Evolutionary conservation across 2,329 filamentous ascomycete genomes (phyloP), one percentile per base, ranked within the genome.

Genomic region (Pseudocercospora fijiensis): DNA sequence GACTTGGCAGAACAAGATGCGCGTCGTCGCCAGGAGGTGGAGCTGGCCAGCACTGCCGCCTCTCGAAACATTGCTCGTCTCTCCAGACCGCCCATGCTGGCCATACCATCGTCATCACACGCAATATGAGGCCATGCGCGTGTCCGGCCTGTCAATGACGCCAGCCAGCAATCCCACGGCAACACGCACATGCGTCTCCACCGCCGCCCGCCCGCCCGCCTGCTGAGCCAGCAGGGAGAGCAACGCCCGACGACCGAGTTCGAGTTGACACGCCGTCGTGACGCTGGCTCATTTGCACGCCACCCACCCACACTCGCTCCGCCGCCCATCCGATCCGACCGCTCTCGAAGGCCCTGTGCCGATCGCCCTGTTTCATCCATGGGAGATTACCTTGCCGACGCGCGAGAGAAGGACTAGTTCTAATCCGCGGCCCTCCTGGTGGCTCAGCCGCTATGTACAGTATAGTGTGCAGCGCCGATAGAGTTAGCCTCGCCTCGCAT

Each of bases 181-280:
- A 7, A 24, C 28, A n/a, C 52, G 52, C 52, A 56, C 18, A 13
- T n/a, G 11, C 49, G 27, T n/a, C 49, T 22, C 49, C 49, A 16
- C 49, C 49, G 49, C 49, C 49, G 11, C 22, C 43, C 18, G 43
- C 4, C 43, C 43, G 43, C 22, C 43, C 18, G 43, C 4, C 43
- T 18, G 43, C 43, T 47, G 43, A 47, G n/a, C 18, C 43, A 47
- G 43, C 43, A 45, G 43, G 43, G 43, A 45, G 43, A n/a, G 24
- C 9, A 53, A 30, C 51, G 27, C 18, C 11, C 18, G 18, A 8
- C 8, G 47, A 52, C 47, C 26, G 37, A 30, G n/a, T n/a, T n/a
- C n/a, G 30, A 26, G 61, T 53, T 49, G 49, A 33, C 61, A 49
- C 61, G 61, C 61, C 61, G 57, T 63, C 57, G 61, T 43, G 53